Percentiles rank a stretch among this genome's conserved stretches.
phyloP scores from a whole-genome alignment of 768 basidiomycete genomes.

The Mycena pura region DNA sequence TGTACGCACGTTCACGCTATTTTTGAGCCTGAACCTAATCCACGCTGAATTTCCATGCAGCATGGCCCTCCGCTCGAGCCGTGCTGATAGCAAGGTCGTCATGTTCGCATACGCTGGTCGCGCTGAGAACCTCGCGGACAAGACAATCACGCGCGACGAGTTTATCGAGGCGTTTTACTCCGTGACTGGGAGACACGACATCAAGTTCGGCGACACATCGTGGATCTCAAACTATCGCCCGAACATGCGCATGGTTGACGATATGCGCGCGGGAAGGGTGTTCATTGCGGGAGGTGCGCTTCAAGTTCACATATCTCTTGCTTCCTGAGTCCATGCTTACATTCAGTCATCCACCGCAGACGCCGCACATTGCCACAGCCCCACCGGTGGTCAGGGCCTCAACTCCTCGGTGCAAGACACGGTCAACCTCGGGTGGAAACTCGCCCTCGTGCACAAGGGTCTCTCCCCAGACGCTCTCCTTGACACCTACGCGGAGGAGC shows the following conservation, averaged over 20 bases:
- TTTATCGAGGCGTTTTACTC: conserved; percentile 38
- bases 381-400: conserved; percentile 51
- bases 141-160: conserved; percentile 26
- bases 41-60: background rate
- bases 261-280: conserved; percentile 48
- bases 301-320: background rate
- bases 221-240: conserved; percentile 41
- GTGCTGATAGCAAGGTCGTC: background rate
- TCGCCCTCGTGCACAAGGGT: conserved; percentile 48
- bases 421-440: conserved; percentile 54
- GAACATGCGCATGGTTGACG: conserved; percentile 56
- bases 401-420: conserved; percentile 47
- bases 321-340: background rate
- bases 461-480: conserved; percentile 44
- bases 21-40: no score
- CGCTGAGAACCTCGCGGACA: conserved; percentile 12
- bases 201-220: conserved; percentile 38
- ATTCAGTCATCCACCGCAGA: conserved; percentile 41
- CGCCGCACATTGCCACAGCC: conserved; percentile 55
- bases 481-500: conserved; percentile 49
- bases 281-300: conserved; percentile 55
- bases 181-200: conserved; percentile 32
- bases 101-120: conserved; percentile 1
- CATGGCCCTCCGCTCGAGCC: background rate
- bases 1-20: no score